Evolutionary conservation across 2,329 filamentous ascomycete genomes (phyloP).

Genomic region (Fusarium acutatum): DNA sequence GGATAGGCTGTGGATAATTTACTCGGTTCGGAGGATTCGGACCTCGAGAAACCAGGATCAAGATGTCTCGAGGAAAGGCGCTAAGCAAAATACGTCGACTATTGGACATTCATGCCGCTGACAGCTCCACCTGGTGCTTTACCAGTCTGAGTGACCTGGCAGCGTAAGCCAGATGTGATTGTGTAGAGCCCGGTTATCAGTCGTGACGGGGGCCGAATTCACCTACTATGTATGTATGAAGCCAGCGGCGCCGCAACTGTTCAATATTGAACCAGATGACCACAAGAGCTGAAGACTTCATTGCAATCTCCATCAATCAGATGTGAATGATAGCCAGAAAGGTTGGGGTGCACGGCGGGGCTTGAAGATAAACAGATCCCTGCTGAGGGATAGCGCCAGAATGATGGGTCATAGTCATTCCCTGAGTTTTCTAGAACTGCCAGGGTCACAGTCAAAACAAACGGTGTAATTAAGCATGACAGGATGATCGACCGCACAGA

Average conservation of each 20-base stretch:
- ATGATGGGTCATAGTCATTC: conserved; percentile 28
- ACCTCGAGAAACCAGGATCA: conserved; percentile 19
- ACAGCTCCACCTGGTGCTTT: conserved; percentile 24
- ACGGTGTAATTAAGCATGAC: conserved; percentile 38
- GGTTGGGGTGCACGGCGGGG: conserved; percentile 12
- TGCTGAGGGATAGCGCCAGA: conserved; percentile 3
- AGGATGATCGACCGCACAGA: conserved; percentile 21
- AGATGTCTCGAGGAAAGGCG: conserved; percentile 8
- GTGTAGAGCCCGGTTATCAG: not conserved
- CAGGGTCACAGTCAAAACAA: conserved; percentile 25
- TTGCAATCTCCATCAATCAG: not conserved
- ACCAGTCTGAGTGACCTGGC: conserved; percentile 1
- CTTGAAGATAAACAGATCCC: conserved; percentile 1
- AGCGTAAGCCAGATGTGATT: conserved; percentile 13
- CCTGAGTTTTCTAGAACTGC: conserved; percentile 34
- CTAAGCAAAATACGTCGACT: conserved; percentile 25
- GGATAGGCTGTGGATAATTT: conserved; percentile 12
- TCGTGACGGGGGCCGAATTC: not conserved
- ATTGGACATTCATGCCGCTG: conserved; percentile 25
- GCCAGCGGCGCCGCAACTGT: not conserved
- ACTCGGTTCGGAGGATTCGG: conserved; percentile 29
- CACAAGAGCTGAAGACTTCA: not conserved
- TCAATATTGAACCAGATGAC: not conserved
- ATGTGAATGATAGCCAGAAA: not conserved
- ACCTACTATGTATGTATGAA: not conserved